phyloP scores from a whole-genome alignment of 2,329 filamentous ascomycete species.

The Botrytis aclada region DNA sequence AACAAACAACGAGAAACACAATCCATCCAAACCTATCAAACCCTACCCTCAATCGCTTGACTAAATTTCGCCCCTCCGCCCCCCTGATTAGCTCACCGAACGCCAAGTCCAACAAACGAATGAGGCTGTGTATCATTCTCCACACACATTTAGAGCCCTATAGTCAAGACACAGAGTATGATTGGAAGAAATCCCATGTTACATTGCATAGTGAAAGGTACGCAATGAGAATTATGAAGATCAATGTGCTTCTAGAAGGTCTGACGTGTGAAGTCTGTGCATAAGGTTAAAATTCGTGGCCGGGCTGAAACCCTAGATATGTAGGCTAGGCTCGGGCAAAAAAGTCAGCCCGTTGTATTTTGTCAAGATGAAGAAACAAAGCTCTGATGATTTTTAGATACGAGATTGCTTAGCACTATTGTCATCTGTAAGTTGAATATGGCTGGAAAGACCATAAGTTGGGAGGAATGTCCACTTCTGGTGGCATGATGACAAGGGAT shows the following conservation, averaged over 20 bases:
- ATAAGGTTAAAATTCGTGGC: background rate
- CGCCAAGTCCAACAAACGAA: background rate
- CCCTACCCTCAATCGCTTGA: background rate
- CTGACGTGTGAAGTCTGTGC: background rate
- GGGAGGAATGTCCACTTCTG: background rate
- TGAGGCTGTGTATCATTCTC: background rate
- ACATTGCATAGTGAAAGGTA: background rate
- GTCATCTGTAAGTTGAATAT: background rate
- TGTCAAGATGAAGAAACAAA: background rate
- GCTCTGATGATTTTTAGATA: background rate
- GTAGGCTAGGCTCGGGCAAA: background rate
- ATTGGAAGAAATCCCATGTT: constrained; percentile 1
- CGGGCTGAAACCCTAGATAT: background rate
- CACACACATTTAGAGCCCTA: background rate
- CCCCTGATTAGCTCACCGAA: background rate
- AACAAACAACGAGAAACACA: background rate
- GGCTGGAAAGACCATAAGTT: background rate
- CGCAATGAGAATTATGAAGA: background rate
- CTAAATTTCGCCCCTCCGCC: background rate
- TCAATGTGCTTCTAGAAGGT: background rate
- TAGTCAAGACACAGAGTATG: background rate
- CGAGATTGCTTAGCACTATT: background rate
- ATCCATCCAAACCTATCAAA: background rate
- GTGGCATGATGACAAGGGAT: background rate
- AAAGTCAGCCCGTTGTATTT: background rate